phyloP scores from a whole-genome alignment of 2,329 filamentous ascomycete genomes.

The Parastagonospora avenae region DNA sequence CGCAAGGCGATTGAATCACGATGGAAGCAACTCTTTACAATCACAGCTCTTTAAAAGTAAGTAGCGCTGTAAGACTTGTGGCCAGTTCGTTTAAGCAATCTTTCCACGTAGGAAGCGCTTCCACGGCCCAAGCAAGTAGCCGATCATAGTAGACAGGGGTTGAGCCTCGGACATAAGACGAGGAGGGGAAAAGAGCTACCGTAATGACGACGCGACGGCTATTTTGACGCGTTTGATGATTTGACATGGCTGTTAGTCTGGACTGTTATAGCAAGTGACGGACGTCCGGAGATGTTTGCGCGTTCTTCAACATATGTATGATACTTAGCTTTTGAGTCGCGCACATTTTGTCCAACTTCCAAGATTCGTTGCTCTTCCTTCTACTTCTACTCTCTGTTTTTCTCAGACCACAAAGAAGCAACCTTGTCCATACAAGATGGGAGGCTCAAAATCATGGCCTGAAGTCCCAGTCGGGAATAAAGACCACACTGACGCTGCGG shows the following conservation, averaged over 20 bases:
- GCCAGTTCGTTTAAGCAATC: too few relatives aligned
- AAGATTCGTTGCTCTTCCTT: neutral
- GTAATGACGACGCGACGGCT: neutral
- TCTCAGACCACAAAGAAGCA: neutral
- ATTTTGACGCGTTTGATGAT: neutral
- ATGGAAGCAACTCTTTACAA: neutral
- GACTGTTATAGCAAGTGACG: neutral
- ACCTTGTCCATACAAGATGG: conserved; percentile 33
- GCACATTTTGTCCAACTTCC: neutral
- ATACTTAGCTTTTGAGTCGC: neutral
- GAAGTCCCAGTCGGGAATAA: conserved; percentile 55
- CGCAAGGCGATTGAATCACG: neutral
- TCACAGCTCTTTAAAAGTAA: too few relatives aligned
- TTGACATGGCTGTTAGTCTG: neutral
- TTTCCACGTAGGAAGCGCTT: too few relatives aligned
- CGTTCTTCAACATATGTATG: neutral
- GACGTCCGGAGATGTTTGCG: neutral
- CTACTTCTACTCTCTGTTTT: neutral
- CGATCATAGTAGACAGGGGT: too few relatives aligned
- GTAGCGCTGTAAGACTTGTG: too few relatives aligned
- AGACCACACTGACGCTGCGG: conserved; percentile 58
- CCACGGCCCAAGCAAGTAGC: too few relatives aligned
- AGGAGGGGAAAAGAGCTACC: conserved; percentile 2
- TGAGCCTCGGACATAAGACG: neutral
- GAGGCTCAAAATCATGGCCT: conserved; percentile 51